Evolutionary conservation across 2,329 filamentous ascomycete species (phyloP), one percentile per base, ranked within the genome.

Genomic region (Lasiodiplodia theobromae): DNA sequence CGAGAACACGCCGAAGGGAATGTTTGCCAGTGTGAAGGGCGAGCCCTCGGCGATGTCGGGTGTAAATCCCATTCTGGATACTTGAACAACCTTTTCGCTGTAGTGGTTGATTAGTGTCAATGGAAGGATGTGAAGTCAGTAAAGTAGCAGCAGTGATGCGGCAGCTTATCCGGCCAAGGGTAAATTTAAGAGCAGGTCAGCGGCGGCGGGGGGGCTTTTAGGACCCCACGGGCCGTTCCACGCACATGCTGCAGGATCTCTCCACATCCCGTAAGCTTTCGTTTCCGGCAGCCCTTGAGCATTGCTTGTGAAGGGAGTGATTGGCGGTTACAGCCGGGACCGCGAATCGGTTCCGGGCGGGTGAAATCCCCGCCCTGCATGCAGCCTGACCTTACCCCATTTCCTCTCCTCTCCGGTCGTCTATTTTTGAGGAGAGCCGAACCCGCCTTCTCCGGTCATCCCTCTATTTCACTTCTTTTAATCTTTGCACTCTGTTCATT

Each of bases 1-100:
- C 2, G 66, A 68, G 14, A 70, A 56, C 11, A 71, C 66, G 7
- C 70, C 70, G 38, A 71, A 71, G 7, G 70, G 70, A 3, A 71
- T 69, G 37, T 70, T 71, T 10, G 64, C n/a, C 0, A 69, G 25
- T 12, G 66, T 68, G 38, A 71, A 71, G 10, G 69, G 67, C 11
- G 63, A 69, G 21, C 37, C 63, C 21, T 38, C 63, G 2, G 63
- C 23, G 8, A 66, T 56, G 4, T 56, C 63, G 3, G 63, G 63
- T 14, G 38, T 66, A 16, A 66, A 66, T 11, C 63, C 63, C 63
- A 66, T 66, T 6, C 8, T 23, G 23, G n/a, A 62, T 18, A 7
- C 1, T 44, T 16, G 16, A 44, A 44, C 18, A n/a, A 7, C 14
- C 5, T 47, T 8, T 21, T 47, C 44, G 44, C 18, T n/a, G n/a